Evolutionary conservation across 345 rosid genomes (phyloP), one percentile per base, ranked within the genome.

Genomic region (Diplotaxis tenuifolia): DNA sequence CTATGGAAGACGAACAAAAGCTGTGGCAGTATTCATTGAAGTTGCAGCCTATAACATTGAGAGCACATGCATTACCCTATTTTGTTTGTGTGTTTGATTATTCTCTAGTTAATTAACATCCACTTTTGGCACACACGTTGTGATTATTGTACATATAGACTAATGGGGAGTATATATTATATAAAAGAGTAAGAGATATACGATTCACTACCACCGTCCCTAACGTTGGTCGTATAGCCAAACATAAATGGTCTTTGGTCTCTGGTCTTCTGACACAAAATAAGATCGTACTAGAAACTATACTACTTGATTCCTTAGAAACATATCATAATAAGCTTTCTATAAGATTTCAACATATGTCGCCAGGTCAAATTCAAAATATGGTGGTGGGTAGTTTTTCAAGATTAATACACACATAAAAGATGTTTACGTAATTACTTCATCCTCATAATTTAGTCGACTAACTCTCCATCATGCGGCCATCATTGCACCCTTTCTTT

Each of bases 181-280:
- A 75, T 34, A 61, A 62, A 60, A 23, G 21, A 62, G 8, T 38
- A 68, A 50, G 65, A 62, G 20, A 50, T 7, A 50, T 50, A 75
- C 74, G 67, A 69, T 75, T 70, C 79, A 62, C 7, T 58, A 69
- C n/a, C 79, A 69, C 79, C 75, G 79, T 62, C 79, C 75, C 40
- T 70, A 69, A 76, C 61, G 75, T 62, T 76, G 79, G 65, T 70
- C 79, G 71, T 70, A 38, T 69, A 76, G 75, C 79, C 75, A 69
- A 69, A 63, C 66, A 76, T 64, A 22, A 45, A 31, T 28, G 64
- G 65, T 68, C 70, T 62, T 68, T 70, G 67, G 67, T 70, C 71
- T 56, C 70, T 70, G 62, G 71, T 76, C 79, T 47, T 70, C 79
- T 76, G 79, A 70, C 79, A 76, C 75, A 70, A 64, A 16, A 57